phyloP scores from a whole-genome alignment of 2,329 filamentous ascomycete species.

The Colletotrichum plurivorum region DNA sequence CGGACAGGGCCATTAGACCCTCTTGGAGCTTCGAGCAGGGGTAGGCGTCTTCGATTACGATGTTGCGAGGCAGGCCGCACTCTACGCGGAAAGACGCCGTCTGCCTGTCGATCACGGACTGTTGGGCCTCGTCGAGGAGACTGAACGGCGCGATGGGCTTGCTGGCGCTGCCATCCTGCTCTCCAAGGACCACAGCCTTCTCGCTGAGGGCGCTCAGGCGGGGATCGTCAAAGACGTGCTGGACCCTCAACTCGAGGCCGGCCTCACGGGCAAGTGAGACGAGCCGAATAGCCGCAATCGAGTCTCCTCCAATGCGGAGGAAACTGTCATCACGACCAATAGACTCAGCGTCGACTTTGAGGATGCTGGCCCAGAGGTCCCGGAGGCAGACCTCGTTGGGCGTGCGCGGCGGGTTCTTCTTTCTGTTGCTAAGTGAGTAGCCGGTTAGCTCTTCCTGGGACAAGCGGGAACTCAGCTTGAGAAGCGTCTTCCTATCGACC shows the following conservation, averaged over 20 bases:
- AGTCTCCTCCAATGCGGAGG: slow-evolving; percentile 65
- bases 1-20: slow-evolving; percentile 42
- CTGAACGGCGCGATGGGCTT: not conserved
- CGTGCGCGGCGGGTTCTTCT: slow-evolving; percentile 17
- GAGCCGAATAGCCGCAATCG: slow-evolving; percentile 30
- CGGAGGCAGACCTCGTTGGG: slow-evolving; percentile 2
- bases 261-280: slow-evolving; percentile 41
- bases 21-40: slow-evolving; percentile 40
- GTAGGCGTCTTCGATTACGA: slow-evolving; percentile 39
- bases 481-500: too few species aligned
- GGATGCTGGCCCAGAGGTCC: not conserved
- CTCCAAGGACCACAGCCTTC: slow-evolving; percentile 25
- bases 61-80: not conserved
- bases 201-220: slow-evolving; percentile 10
- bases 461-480: not conserved
- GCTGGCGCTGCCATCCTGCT: not conserved
- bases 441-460: not conserved
- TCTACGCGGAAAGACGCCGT: not conserved
- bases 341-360: not conserved
- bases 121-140: not conserved
- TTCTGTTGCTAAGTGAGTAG: slow-evolving; percentile 7
- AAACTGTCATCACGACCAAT: slow-evolving; percentile 59
- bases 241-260: slow-evolving; percentile 40
- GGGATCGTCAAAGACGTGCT: slow-evolving; percentile 28
- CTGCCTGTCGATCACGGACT: too few species aligned